Evolutionary conservation across 768 basidiomycete species (phyloP).

Genomic region (Psilocybe tampanensis): DNA sequence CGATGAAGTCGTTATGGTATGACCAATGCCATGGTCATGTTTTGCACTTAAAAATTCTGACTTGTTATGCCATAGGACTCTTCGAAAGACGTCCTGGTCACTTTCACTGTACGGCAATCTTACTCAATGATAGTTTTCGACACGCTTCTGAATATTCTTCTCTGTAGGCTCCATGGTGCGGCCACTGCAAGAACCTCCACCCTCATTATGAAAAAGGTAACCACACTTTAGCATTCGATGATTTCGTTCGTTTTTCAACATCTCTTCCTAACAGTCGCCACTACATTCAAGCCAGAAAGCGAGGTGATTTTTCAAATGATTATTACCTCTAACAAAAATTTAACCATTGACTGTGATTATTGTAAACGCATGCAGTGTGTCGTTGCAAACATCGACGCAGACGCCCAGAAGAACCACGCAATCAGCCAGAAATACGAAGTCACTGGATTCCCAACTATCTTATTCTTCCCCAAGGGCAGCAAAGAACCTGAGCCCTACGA

Average conservation of each 20-base stretch:
- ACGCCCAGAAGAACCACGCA: slow-evolving; percentile 76
- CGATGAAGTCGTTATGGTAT: slow-evolving; percentile 69
- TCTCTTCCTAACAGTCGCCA: slow-evolving; percentile 56
- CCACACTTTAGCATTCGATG: background rate
- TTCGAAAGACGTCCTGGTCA: slow-evolving; percentile 81
- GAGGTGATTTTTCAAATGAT: slow-evolving; percentile 48
- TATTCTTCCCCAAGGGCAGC: slow-evolving; percentile 84
- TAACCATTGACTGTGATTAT: background rate
- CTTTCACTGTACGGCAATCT: slow-evolving; percentile 65
- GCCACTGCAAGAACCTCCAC: slow-evolving; percentile 93
- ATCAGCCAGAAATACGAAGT: slow-evolving; percentile 76
- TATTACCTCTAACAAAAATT: background rate
- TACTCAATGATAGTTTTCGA: background rate
- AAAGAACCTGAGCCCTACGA: slow-evolving; percentile 69
- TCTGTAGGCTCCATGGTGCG: slow-evolving; percentile 76
- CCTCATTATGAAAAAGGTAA: slow-evolving; percentile 82
- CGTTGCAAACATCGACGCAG: slow-evolving; percentile 90
- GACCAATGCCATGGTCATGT: slow-evolving; percentile 17
- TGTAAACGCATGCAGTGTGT: slow-evolving; percentile 59
- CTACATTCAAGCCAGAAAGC: slow-evolving; percentile 74
- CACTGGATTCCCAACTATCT: slow-evolving; percentile 88
- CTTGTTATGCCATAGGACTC: slow-evolving; percentile 44
- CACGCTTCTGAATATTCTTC: background rate
- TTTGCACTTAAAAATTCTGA: background rate
- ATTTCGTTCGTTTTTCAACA: background rate